These are phyloP conservation scores for Panaeolus cyanescens DNA, from an alignment of 768 basidiomycete genomes.

Conservation along the genomic window DNA sequence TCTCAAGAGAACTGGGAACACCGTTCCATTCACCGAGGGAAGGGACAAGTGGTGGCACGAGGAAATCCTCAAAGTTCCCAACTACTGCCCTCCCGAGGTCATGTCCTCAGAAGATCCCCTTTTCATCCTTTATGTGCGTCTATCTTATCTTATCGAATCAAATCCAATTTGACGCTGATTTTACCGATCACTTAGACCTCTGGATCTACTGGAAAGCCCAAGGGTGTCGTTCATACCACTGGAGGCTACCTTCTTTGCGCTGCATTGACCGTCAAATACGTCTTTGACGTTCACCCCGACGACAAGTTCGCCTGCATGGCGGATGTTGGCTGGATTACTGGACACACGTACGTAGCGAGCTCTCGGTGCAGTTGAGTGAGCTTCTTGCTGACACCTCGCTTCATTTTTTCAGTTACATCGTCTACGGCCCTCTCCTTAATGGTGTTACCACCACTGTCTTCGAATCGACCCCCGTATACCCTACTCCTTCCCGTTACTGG, in stretches of 20 bases:
- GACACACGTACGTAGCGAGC: conserved; percentile 65
- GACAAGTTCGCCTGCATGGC: conserved; percentile 99
- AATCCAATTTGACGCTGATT: conserved; percentile 7
- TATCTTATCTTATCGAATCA: not conserved
- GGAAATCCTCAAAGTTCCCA: conserved; percentile 79
- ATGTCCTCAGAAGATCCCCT: conserved; percentile 95
- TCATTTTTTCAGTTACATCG: conserved; percentile 68
- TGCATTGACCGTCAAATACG: conserved; percentile 91
- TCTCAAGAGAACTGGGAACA: conserved; percentile 81
- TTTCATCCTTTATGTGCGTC: conserved; percentile 95
- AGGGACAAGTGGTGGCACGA: conserved; percentile 98
- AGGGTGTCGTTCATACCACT: conserved; percentile 93
- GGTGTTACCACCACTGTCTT: conserved; percentile 88
- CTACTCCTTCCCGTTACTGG: conserved; percentile 97
- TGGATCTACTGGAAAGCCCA: conserved; percentile 94
- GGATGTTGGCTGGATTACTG: conserved; percentile 98
- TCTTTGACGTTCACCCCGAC: conserved; percentile 96
- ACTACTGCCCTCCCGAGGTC: conserved; percentile 85
- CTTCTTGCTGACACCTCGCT: conserved; percentile 1
- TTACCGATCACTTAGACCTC: conserved; percentile 64
- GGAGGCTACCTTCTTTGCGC: conserved; percentile 92
- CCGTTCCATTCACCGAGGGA: conserved; percentile 79
- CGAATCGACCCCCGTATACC: conserved; percentile 96
- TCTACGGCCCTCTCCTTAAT: conserved; percentile 92
- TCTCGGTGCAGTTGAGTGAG: conserved; percentile 8